These are phyloP conservation scores for Rhodotorula sp. DNA, from an alignment of 1,284 basidiomycete genomes.

Conservation along the genomic window DNA sequence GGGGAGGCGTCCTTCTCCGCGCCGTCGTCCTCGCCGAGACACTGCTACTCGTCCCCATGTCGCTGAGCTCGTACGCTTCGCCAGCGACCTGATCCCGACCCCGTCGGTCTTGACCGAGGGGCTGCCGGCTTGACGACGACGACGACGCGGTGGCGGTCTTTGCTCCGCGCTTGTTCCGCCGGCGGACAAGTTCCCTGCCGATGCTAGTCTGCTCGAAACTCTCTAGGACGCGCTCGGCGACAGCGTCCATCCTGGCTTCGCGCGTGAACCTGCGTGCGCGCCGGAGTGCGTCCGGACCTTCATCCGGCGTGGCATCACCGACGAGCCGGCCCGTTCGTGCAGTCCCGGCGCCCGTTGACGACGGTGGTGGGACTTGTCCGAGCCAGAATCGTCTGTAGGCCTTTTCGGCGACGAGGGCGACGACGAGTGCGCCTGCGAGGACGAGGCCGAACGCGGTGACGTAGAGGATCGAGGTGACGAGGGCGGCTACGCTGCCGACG, in stretches of 20 bases:
- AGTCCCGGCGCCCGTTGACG: background rate
- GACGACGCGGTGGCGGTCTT: background rate
- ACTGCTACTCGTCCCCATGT: background rate
- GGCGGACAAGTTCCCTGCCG: conserved; percentile 15
- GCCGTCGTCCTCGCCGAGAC: conserved; percentile 6
- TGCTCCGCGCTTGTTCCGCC: background rate
- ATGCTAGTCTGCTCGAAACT: conserved; percentile 19
- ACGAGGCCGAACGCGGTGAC: background rate
- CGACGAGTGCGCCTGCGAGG: conserved; percentile 5
- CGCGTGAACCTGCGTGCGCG: conserved; percentile 7
- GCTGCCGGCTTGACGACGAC: background rate
- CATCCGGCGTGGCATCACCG: background rate
- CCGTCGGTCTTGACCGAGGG: background rate
- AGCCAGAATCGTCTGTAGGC: conserved; percentile 13
- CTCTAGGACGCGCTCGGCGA: conserved; percentile 27
- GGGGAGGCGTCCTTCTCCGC: background rate
- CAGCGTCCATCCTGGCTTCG: conserved; percentile 18
- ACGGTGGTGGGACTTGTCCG: background rate
- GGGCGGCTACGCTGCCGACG: background rate
- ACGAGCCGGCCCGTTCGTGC: background rate
- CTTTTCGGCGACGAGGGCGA: conserved; percentile 24
- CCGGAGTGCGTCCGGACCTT: conserved; percentile 1
- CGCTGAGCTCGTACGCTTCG: conserved; percentile 11
- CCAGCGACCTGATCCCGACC: background rate
- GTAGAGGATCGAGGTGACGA: conserved; percentile 12